Evolutionary conservation across 2,329 filamentous ascomycete species (phyloP), one percentile per base, ranked within the genome.

Genomic region (Colletotrichum truncatum): DNA sequence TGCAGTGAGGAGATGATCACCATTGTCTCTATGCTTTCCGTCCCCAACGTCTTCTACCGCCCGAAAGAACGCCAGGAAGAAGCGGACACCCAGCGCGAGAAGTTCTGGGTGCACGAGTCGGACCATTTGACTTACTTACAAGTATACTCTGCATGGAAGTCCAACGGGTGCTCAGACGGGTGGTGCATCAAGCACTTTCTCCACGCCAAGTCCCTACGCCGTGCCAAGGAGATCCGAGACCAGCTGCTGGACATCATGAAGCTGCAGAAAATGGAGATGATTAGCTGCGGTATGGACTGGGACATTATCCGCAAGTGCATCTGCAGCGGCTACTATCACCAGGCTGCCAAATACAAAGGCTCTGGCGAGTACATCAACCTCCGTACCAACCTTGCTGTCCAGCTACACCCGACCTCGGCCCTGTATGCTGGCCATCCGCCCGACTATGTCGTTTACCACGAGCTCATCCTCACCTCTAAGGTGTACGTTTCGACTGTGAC

Each of bases 401-500:
- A 97, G 76, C 85, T 99, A 28, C 97, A 99, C 76, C 96, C 96
- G 1, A 99, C 96, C 0, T 94, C 91, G 68, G 93, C 96, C 2
- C 86, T 99, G 1, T 98, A 98, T 75, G 96, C 96, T 1, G 96
- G 96, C 4, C 97, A 97, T 77, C 87, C 97, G 23, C 96, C 97
- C 1, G 96, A 99, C 75, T 98, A 98, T 74, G 93, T 99, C 55
- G 90, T 99, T 41, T 99, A 99, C 79, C 96, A 99, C 82, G 96
- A 99, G 78, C 87, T 99, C 64, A 97, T 99, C 72, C 88, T 99
- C 66, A 99, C 96, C 0, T 93, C 91, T 62, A 98, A 97, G 76
- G 96, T 98, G 76, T 99, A 98, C 82, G 98, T 99, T 89, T 97
- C 93, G 3, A 97, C 93, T 4, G 96, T 99, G 9, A 99, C 96